Base-by-base conservation (phyloP, 371 early-diverging fungal genomes). In the Chytridium lagenaria region DNA sequence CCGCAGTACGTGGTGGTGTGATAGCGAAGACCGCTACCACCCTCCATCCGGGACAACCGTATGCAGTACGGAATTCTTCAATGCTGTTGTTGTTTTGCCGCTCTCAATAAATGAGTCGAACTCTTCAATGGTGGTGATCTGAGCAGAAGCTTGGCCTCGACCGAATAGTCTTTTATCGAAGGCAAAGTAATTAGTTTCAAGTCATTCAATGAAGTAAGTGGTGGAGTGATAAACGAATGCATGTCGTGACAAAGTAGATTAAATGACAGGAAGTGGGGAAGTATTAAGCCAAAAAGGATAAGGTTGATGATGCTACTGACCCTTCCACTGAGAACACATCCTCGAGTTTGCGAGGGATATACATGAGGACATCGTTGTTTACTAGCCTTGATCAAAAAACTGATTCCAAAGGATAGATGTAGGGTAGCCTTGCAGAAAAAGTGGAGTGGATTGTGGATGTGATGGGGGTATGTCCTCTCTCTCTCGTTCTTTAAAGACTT, bases 1-100 rank as follows among this genome's bases (percentile, higher is more conserved):
- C 51, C 68, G 68, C 68, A 68, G 22, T 44, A 44, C 51, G 68
- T 68, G 19, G 68, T 68, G 68, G 44, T 49, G 5, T 52, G 68
- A 34, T 26, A 68, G 40, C 68, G 68, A 23, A 66, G 5, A 44
- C 66, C 66, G 40, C 22, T 26, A 22, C 44, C 37, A 31, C 61
- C 23, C 26, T 7, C 61, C 39, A 66, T 36, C 66, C 66, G 16
- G 37, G 40, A 28, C 66, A 66, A 44, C 49, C 66, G 49, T 40
- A 66, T 37, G 23, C 16, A n/a, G 5, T 16, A 5, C 23, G 61
- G 23, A 61, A 61, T 15, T 61, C 34, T 5, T 3, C 10, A 26
- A 61, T 37, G 36, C 19, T 34, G 61, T 61, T 61, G 61, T 3
- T 31, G 61, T 61, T 61, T 34, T 61, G 36, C n/a, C 26, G 36